phyloP scores from a whole-genome alignment of 495 filamentous ascomycete species.

The Diplogelasinospora grovesii region DNA sequence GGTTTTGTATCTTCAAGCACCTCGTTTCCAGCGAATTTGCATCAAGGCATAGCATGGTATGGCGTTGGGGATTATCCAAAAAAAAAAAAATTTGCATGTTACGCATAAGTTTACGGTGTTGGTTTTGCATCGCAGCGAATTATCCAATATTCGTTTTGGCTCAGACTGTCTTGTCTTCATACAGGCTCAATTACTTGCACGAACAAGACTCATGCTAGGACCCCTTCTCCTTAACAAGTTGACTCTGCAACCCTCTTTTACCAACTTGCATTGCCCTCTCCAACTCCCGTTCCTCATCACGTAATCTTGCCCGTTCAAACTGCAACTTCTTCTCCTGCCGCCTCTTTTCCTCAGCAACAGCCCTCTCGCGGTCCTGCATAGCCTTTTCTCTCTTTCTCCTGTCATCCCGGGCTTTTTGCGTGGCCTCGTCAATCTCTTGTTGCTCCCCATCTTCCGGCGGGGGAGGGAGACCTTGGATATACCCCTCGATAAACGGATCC shows the following conservation, averaged over 20 bases:
- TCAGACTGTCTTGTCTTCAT: no score
- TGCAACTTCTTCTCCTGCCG: constrained; percentile 58
- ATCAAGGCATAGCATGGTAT: no score
- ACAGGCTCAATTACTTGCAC: no score
- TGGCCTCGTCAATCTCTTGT: constrained; percentile 51
- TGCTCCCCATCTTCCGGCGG: constrained; percentile 44
- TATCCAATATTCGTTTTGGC: no score
- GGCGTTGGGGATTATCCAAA: no score
- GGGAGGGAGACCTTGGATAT: constrained; percentile 64
- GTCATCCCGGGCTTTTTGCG: constrained; percentile 55
- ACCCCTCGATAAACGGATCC: constrained; percentile 66
- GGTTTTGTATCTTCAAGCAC: no score
- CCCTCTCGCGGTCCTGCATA: constrained; percentile 63
- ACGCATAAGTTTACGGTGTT: no score
- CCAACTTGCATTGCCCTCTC: constrained; percentile 70
- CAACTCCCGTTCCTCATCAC: constrained; percentile 73
- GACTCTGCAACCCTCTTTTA: constrained; percentile 63
- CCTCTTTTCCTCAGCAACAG: constrained; percentile 68
- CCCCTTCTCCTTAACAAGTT: constrained; percentile 34
- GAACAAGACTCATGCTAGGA: no score
- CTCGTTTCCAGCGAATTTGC: no score
- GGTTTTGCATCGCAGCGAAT: no score
- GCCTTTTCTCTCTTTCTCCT: constrained; percentile 65
- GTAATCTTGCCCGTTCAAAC: constrained; percentile 58
- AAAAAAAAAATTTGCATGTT: no score